Evolutionary conservation across 306 rosid genomes (phyloP).

Genomic region (Vigna radiata): DNA sequence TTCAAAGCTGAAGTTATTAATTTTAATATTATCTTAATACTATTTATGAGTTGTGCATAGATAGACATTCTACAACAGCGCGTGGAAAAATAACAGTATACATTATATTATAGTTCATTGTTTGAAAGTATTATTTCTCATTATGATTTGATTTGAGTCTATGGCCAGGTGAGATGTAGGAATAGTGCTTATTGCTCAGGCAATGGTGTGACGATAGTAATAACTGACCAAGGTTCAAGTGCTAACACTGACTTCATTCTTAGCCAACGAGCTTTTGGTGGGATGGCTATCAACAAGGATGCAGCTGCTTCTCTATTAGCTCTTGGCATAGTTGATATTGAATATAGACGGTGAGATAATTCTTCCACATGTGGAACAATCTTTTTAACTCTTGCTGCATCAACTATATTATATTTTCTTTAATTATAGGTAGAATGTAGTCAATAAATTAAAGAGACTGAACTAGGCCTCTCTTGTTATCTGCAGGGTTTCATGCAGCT

Average conservation of each 20-base stretch:
- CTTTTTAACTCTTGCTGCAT: slow-evolving; percentile 27
- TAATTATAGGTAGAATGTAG: background rate
- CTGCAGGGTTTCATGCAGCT: slow-evolving; percentile 85
- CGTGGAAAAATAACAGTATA: slow-evolving; percentile 13
- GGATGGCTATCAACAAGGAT: slow-evolving; percentile 73
- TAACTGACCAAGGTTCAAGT: slow-evolving; percentile 84
- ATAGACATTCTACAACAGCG: background rate
- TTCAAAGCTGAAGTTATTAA: background rate
- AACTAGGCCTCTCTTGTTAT: slow-evolving; percentile 39
- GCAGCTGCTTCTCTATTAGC: slow-evolving; percentile 61
- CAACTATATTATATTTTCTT: background rate
- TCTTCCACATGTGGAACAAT: slow-evolving; percentile 2
- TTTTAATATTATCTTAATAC: background rate
- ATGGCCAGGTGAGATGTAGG: slow-evolving; percentile 72
- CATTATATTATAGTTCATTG: background rate
- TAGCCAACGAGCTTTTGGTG: slow-evolving; percentile 70
- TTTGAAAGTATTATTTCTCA: slow-evolving; percentile 11
- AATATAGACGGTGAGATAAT: slow-evolving; percentile 72
- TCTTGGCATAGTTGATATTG: slow-evolving; percentile 68
- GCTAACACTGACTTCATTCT: slow-evolving; percentile 72
- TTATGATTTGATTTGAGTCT: slow-evolving; percentile 10
- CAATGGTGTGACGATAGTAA: slow-evolving; percentile 72
- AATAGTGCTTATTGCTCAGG: slow-evolving; percentile 68
- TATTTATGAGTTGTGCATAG: background rate
- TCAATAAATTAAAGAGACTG: slow-evolving; percentile 23